phyloP scores from a whole-genome alignment of 768 basidiomycete genomes.

The Amanita fuliginea region DNA sequence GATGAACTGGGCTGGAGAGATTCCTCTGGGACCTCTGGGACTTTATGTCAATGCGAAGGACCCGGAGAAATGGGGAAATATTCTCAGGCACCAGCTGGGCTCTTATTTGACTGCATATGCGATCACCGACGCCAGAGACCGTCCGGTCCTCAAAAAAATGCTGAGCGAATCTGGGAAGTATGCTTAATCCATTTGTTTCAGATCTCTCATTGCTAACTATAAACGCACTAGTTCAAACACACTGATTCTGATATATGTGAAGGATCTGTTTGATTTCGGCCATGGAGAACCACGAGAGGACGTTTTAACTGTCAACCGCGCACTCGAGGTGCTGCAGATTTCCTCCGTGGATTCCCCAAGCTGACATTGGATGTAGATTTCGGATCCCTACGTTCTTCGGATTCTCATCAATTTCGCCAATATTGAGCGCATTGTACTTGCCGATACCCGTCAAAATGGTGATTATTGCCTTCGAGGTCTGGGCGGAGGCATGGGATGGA shows the following conservation, averaged over 20 bases:
- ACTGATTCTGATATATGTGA: conserved; percentile 52
- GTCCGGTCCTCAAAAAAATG: conserved; percentile 42
- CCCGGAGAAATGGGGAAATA: conserved; percentile 43
- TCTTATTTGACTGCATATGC: conserved; percentile 56
- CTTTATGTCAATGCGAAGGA: conserved; percentile 66
- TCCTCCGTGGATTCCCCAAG: background rate
- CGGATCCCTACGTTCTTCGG: conserved; percentile 63
- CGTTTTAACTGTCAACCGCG: conserved; percentile 69
- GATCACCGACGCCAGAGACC: conserved; percentile 61
- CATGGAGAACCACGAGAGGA: conserved; percentile 55
- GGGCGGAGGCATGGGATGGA: conserved; percentile 49
- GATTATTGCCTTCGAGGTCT: conserved; percentile 37
- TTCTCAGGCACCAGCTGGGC: conserved; percentile 58
- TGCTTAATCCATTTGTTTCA: conserved; percentile 16
- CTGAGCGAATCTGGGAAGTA: conserved; percentile 54
- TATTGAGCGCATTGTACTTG: conserved; percentile 68
- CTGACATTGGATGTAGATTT: conserved; percentile 40
- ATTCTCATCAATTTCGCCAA: conserved; percentile 64
- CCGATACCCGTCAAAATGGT: conserved; percentile 50
- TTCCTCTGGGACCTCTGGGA: conserved; percentile 75
- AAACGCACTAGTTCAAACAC: conserved; percentile 26
- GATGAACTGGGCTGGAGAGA: conserved; percentile 51
- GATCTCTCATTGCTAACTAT: conserved; percentile 1
- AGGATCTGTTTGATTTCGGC: conserved; percentile 75
- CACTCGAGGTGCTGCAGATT: conserved; percentile 47